Percentiles rank a stretch among this genome's conserved stretches.
Evolutionary conservation across 805 yeast species (phyloP).

Genomic region (Priceomyces carsonii): DNA sequence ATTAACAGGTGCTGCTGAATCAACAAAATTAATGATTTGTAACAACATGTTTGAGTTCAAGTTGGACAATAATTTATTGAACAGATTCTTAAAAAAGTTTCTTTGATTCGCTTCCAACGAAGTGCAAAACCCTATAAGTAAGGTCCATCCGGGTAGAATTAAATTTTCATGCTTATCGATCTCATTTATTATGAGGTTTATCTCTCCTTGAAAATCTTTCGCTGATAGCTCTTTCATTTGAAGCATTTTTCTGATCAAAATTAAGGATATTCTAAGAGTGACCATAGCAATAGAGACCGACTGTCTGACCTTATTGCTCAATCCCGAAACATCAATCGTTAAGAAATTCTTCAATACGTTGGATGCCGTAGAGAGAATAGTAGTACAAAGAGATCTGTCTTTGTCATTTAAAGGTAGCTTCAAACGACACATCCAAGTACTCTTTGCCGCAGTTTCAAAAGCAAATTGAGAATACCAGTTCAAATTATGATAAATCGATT

Average conservation of each 20-base stretch:
- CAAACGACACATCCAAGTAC: constrained; percentile 7
- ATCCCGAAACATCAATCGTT: neutral
- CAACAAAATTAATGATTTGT: constrained; percentile 7
- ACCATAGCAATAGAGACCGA: constrained; percentile 6
- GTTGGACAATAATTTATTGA: constrained; percentile 1
- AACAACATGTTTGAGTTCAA: constrained; percentile 7
- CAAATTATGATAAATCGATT: neutral
- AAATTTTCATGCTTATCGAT: constrained; percentile 6
- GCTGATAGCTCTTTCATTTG: constrained; percentile 3
- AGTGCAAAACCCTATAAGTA: constrained; percentile 5
- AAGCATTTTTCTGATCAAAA: constrained; percentile 7
- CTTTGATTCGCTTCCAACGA: constrained; percentile 1
- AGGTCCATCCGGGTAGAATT: constrained; percentile 8
- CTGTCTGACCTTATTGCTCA: neutral
- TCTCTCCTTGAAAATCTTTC: constrained; percentile 4
- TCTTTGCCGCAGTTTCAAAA: constrained; percentile 9
- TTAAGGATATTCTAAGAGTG: constrained; percentile 4
- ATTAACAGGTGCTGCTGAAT: constrained; percentile 3
- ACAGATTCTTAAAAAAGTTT: constrained; percentile 2
- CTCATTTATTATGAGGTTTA: constrained; percentile 4
- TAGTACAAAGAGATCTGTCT: neutral
- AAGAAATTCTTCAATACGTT: neutral
- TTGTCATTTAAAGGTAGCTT: constrained; percentile 5
- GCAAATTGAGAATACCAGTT: constrained; percentile 4
- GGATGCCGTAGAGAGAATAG: neutral